These are phyloP conservation scores for Solanum corneliomulleri DNA, from an alignment of 257 asterid genomes.

Conservation along the genomic window DNA sequence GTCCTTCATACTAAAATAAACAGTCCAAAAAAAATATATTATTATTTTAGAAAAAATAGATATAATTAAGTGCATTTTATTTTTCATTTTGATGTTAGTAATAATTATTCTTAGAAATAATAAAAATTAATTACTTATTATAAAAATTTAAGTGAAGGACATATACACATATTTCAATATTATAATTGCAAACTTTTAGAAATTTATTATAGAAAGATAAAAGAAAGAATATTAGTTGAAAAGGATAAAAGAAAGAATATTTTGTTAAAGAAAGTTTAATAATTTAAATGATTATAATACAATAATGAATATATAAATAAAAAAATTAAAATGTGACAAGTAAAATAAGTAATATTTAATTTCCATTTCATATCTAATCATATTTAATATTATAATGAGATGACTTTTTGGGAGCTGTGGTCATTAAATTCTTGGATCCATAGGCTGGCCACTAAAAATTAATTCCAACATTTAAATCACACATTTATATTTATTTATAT, in stretches of 20 bases:
- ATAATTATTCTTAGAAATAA: too few relatives aligned
- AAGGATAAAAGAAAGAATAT: neutral
- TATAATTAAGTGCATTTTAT: neutral
- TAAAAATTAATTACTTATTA: too few relatives aligned
- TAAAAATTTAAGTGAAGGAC: too few relatives aligned
- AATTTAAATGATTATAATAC: too few relatives aligned
- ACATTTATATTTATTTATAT: neutral
- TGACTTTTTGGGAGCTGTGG: neutral
- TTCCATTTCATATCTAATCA: neutral
- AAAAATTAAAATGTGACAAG: too few relatives aligned
- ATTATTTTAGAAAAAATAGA: neutral
- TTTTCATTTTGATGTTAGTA: too few relatives aligned
- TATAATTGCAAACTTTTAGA: neutral
- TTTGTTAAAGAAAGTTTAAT: neutral
- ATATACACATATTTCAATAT: too few relatives aligned
- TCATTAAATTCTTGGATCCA: neutral
- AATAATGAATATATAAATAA: too few relatives aligned
- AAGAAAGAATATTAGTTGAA: too few relatives aligned
- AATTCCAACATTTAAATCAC: neutral
- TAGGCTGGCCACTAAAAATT: neutral
- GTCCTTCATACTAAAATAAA: neutral
- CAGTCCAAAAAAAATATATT: too few relatives aligned
- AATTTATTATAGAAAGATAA: neutral
- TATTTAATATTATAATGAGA: neutral
- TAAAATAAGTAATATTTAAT: too few relatives aligned